A percentile compares a stretch with the other conserved stretches of the same genome.
phyloP scores from a whole-genome alignment of 768 basidiomycete genomes.

The Pilatotrama ljubarskyi region DNA sequence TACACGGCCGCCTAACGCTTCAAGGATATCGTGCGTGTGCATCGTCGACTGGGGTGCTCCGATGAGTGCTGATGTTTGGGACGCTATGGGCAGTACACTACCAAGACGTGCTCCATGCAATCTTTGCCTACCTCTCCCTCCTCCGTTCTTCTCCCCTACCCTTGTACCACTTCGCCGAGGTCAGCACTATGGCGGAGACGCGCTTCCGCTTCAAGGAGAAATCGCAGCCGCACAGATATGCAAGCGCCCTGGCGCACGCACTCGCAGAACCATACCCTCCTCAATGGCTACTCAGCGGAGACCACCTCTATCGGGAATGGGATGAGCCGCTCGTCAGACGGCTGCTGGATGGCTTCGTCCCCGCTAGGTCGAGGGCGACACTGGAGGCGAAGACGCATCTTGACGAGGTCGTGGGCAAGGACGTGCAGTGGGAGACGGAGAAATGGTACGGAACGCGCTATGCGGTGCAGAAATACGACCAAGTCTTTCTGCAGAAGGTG shows the following conservation, averaged over 20 bases:
- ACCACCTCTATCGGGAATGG: conserved; percentile 19
- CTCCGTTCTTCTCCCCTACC: conserved; percentile 26
- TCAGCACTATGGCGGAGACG: conserved; percentile 43
- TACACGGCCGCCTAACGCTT: conserved; percentile 46
- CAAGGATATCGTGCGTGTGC: conserved; percentile 47
- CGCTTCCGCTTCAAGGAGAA: conserved; percentile 51
- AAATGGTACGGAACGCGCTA: conserved; percentile 55
- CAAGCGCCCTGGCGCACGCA: conserved; percentile 36
- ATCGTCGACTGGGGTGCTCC: not conserved
- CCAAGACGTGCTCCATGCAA: conserved; percentile 39
- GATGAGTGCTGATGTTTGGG: not conserved
- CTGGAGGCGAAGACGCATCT: conserved; percentile 40
- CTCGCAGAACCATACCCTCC: conserved; percentile 25
- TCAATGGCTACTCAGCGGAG: conserved; percentile 19
- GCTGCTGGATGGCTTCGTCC: conserved; percentile 25
- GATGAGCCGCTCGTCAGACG: conserved; percentile 25
- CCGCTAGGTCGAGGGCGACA: conserved; percentile 39
- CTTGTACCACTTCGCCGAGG: conserved; percentile 43
- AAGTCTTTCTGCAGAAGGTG: conserved; percentile 37
- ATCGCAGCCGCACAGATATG: conserved; percentile 43
- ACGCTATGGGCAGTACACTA: conserved; percentile 36
- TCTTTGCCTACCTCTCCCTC: conserved; percentile 44
- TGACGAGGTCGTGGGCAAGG: conserved; percentile 26
- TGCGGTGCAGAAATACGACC: conserved; percentile 34
- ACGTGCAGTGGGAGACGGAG: conserved; percentile 39